A percentile compares a stretch with the other conserved stretches of the same genome.
phyloP scores from a whole-genome alignment of 2,329 filamentous ascomycete genomes.

The Phialocephala sp. region DNA sequence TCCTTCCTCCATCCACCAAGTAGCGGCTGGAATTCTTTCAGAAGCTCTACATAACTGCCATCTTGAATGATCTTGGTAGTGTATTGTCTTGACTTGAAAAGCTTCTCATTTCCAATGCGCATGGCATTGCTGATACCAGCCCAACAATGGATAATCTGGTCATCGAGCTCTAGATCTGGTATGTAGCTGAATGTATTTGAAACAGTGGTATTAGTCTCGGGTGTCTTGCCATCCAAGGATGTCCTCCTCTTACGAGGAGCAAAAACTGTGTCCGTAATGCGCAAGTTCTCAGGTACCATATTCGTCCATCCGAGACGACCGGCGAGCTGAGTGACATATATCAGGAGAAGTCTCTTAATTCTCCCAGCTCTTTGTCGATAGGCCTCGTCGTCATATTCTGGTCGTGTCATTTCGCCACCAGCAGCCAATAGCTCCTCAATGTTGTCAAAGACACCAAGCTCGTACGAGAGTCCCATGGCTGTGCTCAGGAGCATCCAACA shows the following conservation, averaged over 20 bases:
- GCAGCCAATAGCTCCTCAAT: constrained; percentile 73
- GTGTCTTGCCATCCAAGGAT: constrained; percentile 62
- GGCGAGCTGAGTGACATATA: constrained; percentile 93
- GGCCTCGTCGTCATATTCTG: constrained; percentile 74
- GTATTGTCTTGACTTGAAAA: constrained; percentile 86
- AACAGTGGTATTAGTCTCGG: constrained; percentile 61
- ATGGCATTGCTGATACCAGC: constrained; percentile 91
- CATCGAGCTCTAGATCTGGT: constrained; percentile 68
- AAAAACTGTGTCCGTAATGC: constrained; percentile 62
- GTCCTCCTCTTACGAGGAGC: constrained; percentile 46
- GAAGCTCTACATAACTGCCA: constrained; percentile 79
- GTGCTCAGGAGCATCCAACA: constrained; percentile 97
- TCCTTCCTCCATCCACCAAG: constrained; percentile 80
- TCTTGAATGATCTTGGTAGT: constrained; percentile 89
- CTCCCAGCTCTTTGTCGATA: constrained; percentile 80
- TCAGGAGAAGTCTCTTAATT: constrained; percentile 83
- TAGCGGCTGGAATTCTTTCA: constrained; percentile 82
- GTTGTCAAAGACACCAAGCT: constrained; percentile 93
- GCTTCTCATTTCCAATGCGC: constrained; percentile 84
- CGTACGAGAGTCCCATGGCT: constrained; percentile 86
- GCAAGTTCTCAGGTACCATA: constrained; percentile 79
- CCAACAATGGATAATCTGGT: constrained; percentile 86
- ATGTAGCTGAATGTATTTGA: constrained; percentile 69
- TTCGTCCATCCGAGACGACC: constrained; percentile 91
- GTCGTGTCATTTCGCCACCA: constrained; percentile 62